Base-by-base conservation (phyloP, 495 filamentous ascomycete genomes). In the Tuber microsphaerosporum region DNA sequence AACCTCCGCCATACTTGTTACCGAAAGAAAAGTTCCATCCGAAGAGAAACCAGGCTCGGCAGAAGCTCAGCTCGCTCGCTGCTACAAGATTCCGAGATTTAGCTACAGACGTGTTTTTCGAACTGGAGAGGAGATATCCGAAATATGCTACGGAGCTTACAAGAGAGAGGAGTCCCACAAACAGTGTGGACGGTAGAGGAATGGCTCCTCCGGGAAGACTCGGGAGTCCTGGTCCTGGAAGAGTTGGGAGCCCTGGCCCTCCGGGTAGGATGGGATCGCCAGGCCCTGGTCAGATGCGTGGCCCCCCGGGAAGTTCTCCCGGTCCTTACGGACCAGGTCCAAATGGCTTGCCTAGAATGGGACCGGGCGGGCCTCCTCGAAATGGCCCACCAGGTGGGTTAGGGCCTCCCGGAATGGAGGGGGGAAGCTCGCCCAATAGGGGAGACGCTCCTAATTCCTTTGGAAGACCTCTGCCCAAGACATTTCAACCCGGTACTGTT, bases 401-500 rank as follows among this genome's bases (percentile, higher is more conserved):
- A 22, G 68, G 16, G n/a, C 74, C 85, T 31, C 82, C 82, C 3
- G 85, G 84, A 45, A 84, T 85, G 65, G 88, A 85, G 73, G 84
- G 86, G 4, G 31, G 56, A 4, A 82, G 86, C 3, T 85, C 87
- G 4, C 80, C 87, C 73, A 84, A 87, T 71, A 81, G 86, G 79
- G 19, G 80, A 74, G 81, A 69, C 51, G 80, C 37, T 39, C 82
- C 82, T 43, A 85, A 85, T 76, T 84, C 84, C 51, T 88, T 87
- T 79, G 89, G 88, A 9, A 83, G 89, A 70, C 95, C 94, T 2
- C 88, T 91, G 68, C 90, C 93, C 22, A 97, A 96, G 79, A 92
- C 92, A 61, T 97, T 97, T 78, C 94, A 98, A 84, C 94, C 92
- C 81, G 97, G 95, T 81, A 97, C 92, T 0, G 96, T 98, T 76